These are phyloP conservation scores for Aspergillus tubingensis DNA, from an alignment of 2,329 filamentous ascomycete species.

Conservation along the genomic window DNA sequence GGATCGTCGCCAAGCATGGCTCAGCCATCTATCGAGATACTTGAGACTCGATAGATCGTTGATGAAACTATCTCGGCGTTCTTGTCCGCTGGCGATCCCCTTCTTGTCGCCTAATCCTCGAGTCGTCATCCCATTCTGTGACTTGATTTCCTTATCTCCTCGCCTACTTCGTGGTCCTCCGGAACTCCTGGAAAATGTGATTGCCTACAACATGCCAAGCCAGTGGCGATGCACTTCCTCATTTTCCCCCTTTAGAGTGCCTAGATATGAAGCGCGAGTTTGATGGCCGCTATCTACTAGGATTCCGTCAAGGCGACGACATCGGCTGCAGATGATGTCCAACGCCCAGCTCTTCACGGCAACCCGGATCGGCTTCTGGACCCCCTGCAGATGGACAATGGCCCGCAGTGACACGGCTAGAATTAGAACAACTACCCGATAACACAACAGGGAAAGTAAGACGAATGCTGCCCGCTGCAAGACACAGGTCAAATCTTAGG, in stretches of 20 bases:
- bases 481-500: constrained; percentile 4
- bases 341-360: neutral
- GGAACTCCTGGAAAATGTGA: neutral
- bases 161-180: neutral
- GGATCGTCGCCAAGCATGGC: constrained; percentile 6
- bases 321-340: neutral
- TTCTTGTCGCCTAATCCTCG: neutral
- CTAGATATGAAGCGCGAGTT: neutral
- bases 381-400: neutral
- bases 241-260: neutral
- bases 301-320: neutral
- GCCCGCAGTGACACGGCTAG: neutral
- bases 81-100: neutral
- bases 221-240: neutral
- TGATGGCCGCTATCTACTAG: neutral
- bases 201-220: neutral
- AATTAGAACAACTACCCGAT: neutral
- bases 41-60: neutral
- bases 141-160: neutral
- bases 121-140: neutral
- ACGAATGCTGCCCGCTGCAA: neutral
- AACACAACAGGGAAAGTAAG: neutral
- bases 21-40: neutral
- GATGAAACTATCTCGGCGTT: neutral
- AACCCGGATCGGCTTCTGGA: neutral